phyloP scores from a whole-genome alignment of 1,284 basidiomycete genomes.

The Malassezia equina region DNA sequence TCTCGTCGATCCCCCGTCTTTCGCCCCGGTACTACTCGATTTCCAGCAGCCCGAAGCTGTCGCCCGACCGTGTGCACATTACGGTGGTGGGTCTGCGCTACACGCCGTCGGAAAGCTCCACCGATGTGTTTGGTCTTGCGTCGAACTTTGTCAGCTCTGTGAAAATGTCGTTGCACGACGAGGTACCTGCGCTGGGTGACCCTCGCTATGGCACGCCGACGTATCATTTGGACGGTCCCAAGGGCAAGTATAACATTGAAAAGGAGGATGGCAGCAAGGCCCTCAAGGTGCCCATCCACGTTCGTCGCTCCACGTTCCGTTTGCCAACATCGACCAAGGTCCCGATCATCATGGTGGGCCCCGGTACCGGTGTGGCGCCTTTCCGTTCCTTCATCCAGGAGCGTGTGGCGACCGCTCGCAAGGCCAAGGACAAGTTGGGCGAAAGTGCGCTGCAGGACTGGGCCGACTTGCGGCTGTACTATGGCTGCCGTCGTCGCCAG shows the following conservation, averaged over 20 bases:
- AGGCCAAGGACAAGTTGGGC: slow-evolving; percentile 72
- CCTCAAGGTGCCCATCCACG: slow-evolving; percentile 83
- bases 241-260: slow-evolving; percentile 61
- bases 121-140: slow-evolving; percentile 37
- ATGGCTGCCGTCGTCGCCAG: slow-evolving; percentile 75
- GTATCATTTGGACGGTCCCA: slow-evolving; percentile 80
- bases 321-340: slow-evolving; percentile 94
- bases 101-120: slow-evolving; percentile 18
- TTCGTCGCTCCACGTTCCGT: slow-evolving; percentile 88
- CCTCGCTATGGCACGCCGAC: slow-evolving; percentile 54
- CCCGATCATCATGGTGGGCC: slow-evolving; percentile 96
- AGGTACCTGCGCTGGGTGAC: slow-evolving; percentile 32
- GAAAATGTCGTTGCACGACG: slow-evolving; percentile 61
- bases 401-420: slow-evolving; percentile 83
- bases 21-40: slow-evolving; percentile 98
- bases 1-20: slow-evolving; percentile 81
- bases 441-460: slow-evolving; percentile 82
- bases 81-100: slow-evolving; percentile 67
- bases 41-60: slow-evolving; percentile 85
- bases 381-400: slow-evolving; percentile 99
- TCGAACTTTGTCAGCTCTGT: slow-evolving; percentile 43
- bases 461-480: slow-evolving; percentile 88
- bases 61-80: slow-evolving; percentile 79
- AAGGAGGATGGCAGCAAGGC: slow-evolving; percentile 35
- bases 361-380: slow-evolving; percentile 91